A percentile compares a stretch with the other conserved stretches of the same genome.
Evolutionary conservation across 352 stramenopile genomes (phyloP).

Genomic region (Thalassiosira mediterranea): DNA sequence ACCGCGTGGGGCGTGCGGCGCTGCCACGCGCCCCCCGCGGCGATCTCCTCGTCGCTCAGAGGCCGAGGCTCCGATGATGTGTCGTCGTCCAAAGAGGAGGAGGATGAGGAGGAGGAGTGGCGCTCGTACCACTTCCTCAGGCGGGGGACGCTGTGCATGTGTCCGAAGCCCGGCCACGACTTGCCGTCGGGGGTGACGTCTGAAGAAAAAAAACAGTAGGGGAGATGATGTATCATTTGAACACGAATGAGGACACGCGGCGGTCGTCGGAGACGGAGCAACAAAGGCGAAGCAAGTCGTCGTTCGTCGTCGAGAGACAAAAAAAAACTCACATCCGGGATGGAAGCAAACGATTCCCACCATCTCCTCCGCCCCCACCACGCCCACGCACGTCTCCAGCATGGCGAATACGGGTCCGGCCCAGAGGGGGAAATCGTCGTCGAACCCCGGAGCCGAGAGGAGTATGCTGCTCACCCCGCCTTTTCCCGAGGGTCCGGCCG

Average conservation of each 20-base stretch:
- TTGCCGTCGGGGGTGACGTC: conserved; percentile 69
- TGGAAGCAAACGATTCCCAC: conserved; percentile 82
- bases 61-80: too few species aligned
- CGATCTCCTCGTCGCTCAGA: conserved; percentile 65
- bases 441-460: conserved; percentile 72
- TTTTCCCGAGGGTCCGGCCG: conserved; percentile 59
- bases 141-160: conserved; percentile 78
- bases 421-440: conserved; percentile 73
- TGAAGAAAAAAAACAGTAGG: conserved; percentile 5
- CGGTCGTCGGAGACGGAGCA: too few species aligned
- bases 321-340: conserved; percentile 55
- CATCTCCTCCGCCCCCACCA: conserved; percentile 54
- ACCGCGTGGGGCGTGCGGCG: conserved; percentile 74
- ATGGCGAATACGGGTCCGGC: conserved; percentile 78
- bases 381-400: conserved; percentile 71
- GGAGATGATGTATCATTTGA: too few species aligned
- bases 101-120: conserved; percentile 14
- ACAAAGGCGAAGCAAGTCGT: too few species aligned
- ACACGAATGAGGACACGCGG: not conserved
- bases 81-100: not conserved
- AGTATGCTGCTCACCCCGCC: conserved; percentile 69
- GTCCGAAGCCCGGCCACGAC: conserved; percentile 77
- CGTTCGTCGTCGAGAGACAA: not conserved
- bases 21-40: conserved; percentile 76
- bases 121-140: conserved; percentile 73